Evolutionary conservation across 2,329 filamentous ascomycete genomes (phyloP).

Genomic region (Ascosphaera aggregata): DNA sequence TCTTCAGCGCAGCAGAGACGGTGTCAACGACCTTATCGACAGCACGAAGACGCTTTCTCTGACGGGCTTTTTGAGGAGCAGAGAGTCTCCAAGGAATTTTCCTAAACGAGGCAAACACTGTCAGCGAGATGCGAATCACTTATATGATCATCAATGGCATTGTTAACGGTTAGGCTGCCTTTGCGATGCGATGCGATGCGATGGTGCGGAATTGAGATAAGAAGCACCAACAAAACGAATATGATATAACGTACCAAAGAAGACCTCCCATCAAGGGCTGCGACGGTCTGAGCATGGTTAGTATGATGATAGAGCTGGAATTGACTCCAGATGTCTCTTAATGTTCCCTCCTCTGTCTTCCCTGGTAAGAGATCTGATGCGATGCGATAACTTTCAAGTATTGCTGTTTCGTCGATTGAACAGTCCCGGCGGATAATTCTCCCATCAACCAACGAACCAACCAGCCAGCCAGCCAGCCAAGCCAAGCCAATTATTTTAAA

Average conservation of each 20-base stretch:
- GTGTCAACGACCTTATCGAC: constrained; percentile 78
- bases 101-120: constrained; percentile 25
- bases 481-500: too few species aligned
- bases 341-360: background rate
- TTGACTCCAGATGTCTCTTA: background rate
- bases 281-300: constrained; percentile 61
- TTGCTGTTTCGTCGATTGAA: too few species aligned
- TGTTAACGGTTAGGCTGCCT: too few species aligned
- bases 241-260: constrained; percentile 46
- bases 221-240: too few species aligned
- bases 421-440: too few species aligned
- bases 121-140: too few species aligned
- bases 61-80: constrained; percentile 67
- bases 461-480: too few species aligned
- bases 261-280: constrained; percentile 57
- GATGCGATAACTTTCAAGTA: too few species aligned
- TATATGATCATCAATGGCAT: constrained; percentile 7
- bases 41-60: constrained; percentile 56
- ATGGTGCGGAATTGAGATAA: constrained; percentile 2
- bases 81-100: constrained; percentile 97
- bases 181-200: background rate
- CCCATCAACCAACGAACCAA: too few species aligned
- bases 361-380: too few species aligned
- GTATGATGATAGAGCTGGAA: constrained; percentile 5
- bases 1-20: constrained; percentile 53